phyloP scores from a whole-genome alignment of 768 basidiomycete species.

The Dentipellis sp. region DNA sequence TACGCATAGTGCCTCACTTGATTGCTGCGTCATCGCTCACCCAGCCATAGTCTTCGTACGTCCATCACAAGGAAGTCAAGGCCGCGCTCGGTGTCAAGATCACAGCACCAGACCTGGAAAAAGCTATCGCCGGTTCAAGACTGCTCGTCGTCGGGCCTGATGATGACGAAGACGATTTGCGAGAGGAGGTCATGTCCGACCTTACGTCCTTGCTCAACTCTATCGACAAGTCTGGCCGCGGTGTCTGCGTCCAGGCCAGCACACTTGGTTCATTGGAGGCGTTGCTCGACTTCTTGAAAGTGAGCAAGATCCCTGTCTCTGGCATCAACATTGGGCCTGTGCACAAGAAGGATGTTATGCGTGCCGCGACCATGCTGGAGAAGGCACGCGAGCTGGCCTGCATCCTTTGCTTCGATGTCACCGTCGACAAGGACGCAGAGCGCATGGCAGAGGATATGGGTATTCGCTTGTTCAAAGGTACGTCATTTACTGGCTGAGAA shows the following conservation, averaged over 20 bases:
- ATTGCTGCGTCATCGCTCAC: constrained; percentile 2
- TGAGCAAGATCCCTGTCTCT: constrained; percentile 94
- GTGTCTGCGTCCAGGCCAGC: constrained; percentile 95
- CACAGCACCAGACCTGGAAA: constrained; percentile 89
- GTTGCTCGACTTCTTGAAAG: constrained; percentile 88
- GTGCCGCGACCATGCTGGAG: constrained; percentile 88
- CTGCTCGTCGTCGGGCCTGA: constrained; percentile 89
- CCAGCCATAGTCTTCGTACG: constrained; percentile 70
- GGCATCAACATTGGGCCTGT: constrained; percentile 98
- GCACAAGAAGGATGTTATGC: constrained; percentile 92
- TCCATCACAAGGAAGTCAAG: constrained; percentile 96
- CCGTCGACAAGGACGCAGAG: constrained; percentile 90
- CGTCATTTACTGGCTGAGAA: constrained; percentile 6
- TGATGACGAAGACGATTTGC: constrained; percentile 92
- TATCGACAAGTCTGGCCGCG: constrained; percentile 91
- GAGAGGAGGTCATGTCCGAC: constrained; percentile 95
- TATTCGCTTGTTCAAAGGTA: constrained; percentile 90
- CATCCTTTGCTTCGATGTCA: constrained; percentile 94
- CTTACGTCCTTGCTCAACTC: constrained; percentile 80
- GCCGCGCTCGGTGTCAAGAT: constrained; percentile 96
- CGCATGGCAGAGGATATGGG: constrained; percentile 90
- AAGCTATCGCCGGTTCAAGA: constrained; percentile 95
- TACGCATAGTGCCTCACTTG: constrained; percentile 21
- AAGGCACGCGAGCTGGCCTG: constrained; percentile 92
- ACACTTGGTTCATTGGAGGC: constrained; percentile 97